Conservation (phyloP, 2,329 filamentous ascomycete genomes). For the Fusarium napiforme region DNA sequence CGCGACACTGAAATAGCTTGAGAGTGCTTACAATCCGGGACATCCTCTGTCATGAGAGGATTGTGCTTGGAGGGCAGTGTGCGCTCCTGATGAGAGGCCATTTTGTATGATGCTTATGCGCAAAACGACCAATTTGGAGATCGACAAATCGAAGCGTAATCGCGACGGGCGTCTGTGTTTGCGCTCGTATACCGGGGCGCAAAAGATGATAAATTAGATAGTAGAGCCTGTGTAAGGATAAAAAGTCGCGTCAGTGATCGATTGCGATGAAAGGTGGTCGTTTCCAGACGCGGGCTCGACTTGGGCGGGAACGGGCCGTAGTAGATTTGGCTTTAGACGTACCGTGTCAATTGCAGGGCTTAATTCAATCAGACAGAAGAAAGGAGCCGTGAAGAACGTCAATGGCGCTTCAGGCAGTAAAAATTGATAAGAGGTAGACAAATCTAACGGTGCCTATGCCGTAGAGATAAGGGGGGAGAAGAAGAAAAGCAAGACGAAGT, state of each 20-base stretch:
- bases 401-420: constrained; percentile 28
- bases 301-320: constrained; percentile 28
- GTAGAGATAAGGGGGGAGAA: constrained; percentile 26
- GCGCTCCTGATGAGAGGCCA: constrained; percentile 53
- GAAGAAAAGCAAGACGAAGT: constrained; percentile 32
- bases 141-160: constrained; percentile 33
- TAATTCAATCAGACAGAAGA: constrained; percentile 35
- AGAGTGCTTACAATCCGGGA: constrained; percentile 67
- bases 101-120: constrained; percentile 52
- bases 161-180: constrained; percentile 9
- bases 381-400: constrained; percentile 12
- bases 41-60: constrained; percentile 71
- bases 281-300: constrained; percentile 25
- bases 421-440: constrained; percentile 15
- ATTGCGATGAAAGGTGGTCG: constrained; percentile 8
- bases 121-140: constrained; percentile 34
- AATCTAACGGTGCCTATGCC: constrained; percentile 29
- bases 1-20: constrained; percentile 12
- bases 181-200: constrained; percentile 22
- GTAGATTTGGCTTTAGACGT: constrained; percentile 31
- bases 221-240: constrained; percentile 11
- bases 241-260: constrained; percentile 36
- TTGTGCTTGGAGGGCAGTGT: constrained; percentile 71
- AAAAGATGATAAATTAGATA: constrained; percentile 14
- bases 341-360: constrained; percentile 43